Evolutionary conservation across 768 basidiomycete species (phyloP), one percentile per base, ranked within the genome.

Genomic region (Melanogaster broomeanus): DNA sequence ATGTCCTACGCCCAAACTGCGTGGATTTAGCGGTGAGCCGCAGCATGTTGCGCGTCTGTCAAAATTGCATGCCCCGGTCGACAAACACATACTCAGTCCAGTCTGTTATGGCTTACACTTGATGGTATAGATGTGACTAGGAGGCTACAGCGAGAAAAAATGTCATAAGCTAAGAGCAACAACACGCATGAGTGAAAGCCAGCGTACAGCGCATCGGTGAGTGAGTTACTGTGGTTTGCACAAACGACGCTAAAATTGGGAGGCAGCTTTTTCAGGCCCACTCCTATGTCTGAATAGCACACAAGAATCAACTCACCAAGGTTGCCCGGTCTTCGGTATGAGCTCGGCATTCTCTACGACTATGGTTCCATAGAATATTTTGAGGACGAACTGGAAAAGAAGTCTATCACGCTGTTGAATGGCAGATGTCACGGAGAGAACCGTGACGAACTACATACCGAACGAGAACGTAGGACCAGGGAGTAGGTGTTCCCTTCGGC

Each of bases 321-420:
- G 88, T 48, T 75, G 71, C 3, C 92, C 93, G 11, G 79, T 84
- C 60, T 74, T 68, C 19, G 91, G 90, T 45, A 95, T 82, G 45
- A 82, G 70, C 41, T 90, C 73, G 4, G 75, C 74, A 63, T 89
- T 88, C 67, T 95, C 90, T 15, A 95, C 79, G 22, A 94, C 88
- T 49, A 95, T 92, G 10, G 86, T 82, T 2, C 90, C 90, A 67
- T 95, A 95, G 72, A 95, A 95, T 55, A 93, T 89, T 65, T 90
- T 90, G 61, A 95, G 83, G 3, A 93, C 90, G 58, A 93, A 86
- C 58, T 80, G 81, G 66, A 90, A 92, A 25, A 91, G 73, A 16
- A 84, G 63, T 31, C 88, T 90, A 45, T 13, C 33, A 21, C 38
- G 9, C 16, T 2, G 27, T 21, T 61, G 31, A 55, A 47, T 42